Evolutionary conservation across 495 filamentous ascomycete genomes (phyloP).

Genomic region (Penicillium maclennaniae): DNA sequence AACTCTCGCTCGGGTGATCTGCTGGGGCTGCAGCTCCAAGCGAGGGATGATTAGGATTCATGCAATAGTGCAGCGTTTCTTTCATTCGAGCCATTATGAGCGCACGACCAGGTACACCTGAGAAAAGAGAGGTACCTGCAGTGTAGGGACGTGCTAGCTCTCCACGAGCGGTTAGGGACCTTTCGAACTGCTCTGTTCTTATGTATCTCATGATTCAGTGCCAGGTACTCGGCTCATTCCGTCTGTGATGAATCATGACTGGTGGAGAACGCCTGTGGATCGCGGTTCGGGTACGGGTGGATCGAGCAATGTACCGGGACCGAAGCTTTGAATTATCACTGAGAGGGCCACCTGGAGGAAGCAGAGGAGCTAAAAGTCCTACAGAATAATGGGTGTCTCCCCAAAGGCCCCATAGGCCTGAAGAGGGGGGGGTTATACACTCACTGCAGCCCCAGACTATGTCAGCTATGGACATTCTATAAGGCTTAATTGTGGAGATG

Average conservation of each 20-base stretch:
- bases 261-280: constrained; percentile 11
- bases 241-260: constrained; percentile 10
- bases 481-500: neutral
- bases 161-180: constrained; percentile 14
- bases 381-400: neutral
- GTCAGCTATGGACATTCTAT: neutral
- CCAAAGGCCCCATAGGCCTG: too few relatives aligned
- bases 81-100: constrained; percentile 2
- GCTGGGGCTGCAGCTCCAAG: constrained; percentile 14
- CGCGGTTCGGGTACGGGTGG: constrained; percentile 8
- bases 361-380: neutral
- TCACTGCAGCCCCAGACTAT: neutral
- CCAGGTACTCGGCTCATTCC: neutral
- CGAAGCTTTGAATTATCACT: neutral
- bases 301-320: neutral
- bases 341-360: neutral
- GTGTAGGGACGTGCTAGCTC: neutral
- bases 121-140: constrained; percentile 19
- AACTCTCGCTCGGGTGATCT: constrained; percentile 11
- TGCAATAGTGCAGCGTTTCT: constrained; percentile 7
- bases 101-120: constrained; percentile 2
- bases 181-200: constrained; percentile 12
- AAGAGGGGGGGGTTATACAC: too few relatives aligned
- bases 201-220: constrained; percentile 13
- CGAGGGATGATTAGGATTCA: constrained; percentile 18